These are phyloP conservation scores for Pythium rhizo-oryzae DNA, from an alignment of 352 stramenopile species.

Conservation along the genomic window DNA sequence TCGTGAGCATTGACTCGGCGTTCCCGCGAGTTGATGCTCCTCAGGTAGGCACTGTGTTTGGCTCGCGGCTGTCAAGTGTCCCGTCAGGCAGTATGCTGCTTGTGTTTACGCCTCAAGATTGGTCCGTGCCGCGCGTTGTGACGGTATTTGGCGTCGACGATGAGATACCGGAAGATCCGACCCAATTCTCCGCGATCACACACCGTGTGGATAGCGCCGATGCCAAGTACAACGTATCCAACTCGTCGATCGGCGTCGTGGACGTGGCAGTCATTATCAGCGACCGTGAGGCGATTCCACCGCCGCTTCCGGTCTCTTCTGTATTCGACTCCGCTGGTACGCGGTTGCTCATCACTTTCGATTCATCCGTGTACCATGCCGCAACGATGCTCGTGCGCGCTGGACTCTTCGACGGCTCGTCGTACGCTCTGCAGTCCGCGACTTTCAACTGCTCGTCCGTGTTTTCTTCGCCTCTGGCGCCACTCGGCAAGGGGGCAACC, in stretches of 20 bases:
- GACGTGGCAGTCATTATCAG: slow-evolving; percentile 56
- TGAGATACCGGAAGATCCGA: slow-evolving; percentile 55
- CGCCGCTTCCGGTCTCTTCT: slow-evolving; percentile 48
- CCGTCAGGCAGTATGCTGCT: slow-evolving; percentile 35
- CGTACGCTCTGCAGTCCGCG: slow-evolving; percentile 29
- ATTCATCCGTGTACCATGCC: slow-evolving; percentile 68
- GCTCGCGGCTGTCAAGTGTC: slow-evolving; percentile 2
- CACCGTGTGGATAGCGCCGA: slow-evolving; percentile 55
- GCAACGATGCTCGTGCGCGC: slow-evolving; percentile 57
- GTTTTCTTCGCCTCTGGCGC: slow-evolving; percentile 48
- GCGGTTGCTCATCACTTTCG: slow-evolving; percentile 58
- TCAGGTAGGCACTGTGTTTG: slow-evolving; percentile 19
- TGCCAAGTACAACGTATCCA: slow-evolving; percentile 64
- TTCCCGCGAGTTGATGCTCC: slow-evolving; percentile 29
- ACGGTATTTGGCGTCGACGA: slow-evolving; percentile 68
- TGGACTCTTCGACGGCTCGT: slow-evolving; percentile 5
- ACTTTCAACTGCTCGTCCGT: slow-evolving; percentile 52
- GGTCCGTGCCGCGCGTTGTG: slow-evolving; percentile 42
- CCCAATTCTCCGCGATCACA: slow-evolving; percentile 53
- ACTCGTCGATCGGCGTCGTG: slow-evolving; percentile 44
- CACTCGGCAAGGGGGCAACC: slow-evolving; percentile 36
- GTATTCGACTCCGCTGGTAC: slow-evolving; percentile 58
- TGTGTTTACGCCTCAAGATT: slow-evolving; percentile 72
- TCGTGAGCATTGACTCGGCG: slow-evolving; percentile 42
- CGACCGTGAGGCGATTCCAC: slow-evolving; percentile 63